A percentile compares a stretch with the other conserved stretches of the same genome.
These are phyloP conservation scores for Corymbia maculata DNA, from an alignment of 345 rosid species.

Conservation along the genomic window DNA sequence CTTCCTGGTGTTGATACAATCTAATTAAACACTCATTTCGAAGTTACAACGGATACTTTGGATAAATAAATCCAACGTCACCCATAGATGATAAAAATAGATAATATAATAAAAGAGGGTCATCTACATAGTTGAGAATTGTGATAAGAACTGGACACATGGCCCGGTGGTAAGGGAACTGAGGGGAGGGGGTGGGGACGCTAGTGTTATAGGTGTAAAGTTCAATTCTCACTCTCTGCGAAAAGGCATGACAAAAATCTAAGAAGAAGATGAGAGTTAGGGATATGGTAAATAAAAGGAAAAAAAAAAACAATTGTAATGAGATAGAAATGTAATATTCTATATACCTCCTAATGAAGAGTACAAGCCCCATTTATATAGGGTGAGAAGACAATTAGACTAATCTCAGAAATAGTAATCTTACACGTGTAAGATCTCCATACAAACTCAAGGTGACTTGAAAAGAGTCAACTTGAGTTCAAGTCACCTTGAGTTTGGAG, in stretches of 20 bases:
- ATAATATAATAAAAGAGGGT: background rate
- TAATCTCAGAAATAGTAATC: background rate
- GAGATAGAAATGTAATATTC: background rate
- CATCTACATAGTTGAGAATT: background rate
- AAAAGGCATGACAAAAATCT: background rate
- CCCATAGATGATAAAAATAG: background rate
- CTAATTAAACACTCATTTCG: background rate
- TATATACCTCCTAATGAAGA: background rate
- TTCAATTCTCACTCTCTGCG: rapidly evolving
- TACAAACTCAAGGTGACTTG: background rate
- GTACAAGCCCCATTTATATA: background rate
- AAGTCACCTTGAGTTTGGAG: too few species aligned
- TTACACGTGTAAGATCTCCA: too few species aligned
- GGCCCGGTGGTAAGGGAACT: background rate
- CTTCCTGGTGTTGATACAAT: background rate
- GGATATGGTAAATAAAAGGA: rapidly evolving
- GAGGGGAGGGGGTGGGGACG: rapidly evolving
- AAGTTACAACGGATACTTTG: background rate
- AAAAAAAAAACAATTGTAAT: background rate
- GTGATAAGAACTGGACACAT: background rate
- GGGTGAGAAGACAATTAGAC: background rate
- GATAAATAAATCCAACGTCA: background rate
- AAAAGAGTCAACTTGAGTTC: background rate
- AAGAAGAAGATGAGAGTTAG: background rate
- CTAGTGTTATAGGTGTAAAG: background rate